Conservation (phyloP, 140 eudicot species). For the Anethum foeniculum region DNA sequence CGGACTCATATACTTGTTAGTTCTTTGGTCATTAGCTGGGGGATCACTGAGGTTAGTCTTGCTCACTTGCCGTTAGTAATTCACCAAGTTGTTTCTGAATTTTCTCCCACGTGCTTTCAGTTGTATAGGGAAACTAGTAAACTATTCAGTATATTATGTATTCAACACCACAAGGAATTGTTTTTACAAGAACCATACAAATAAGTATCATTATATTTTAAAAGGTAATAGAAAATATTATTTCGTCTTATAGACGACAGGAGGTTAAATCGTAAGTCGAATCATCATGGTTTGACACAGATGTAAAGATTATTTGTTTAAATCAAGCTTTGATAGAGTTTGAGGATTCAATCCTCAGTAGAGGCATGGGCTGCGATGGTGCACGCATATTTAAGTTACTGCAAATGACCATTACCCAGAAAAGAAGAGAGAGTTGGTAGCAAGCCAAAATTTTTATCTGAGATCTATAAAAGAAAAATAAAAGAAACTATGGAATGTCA, state of each 20-base stretch:
- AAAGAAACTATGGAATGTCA: neutral
- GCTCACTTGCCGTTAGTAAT: neutral
- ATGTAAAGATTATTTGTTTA: neutral
- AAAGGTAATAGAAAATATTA: neutral
- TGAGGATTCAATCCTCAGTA: neutral
- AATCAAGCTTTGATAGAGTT: neutral
- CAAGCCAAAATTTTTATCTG: neutral
- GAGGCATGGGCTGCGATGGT: neutral
- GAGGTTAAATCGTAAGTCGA: neutral
- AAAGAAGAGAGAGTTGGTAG: neutral
- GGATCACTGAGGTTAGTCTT: conserved; percentile 65
- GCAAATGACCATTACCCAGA: neutral
- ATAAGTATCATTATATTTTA: neutral
- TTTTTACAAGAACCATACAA: neutral
- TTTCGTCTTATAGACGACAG: neutral
- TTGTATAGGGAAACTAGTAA: neutral
- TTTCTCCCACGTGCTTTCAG: neutral
- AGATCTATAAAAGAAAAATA: neutral
- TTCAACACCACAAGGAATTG: neutral
- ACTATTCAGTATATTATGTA: neutral
- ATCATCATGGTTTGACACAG: neutral
- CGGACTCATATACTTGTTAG: conserved; percentile 63
- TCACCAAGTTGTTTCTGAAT: neutral
- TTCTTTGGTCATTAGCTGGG: conserved; percentile 88
- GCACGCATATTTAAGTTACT: neutral